Evolutionary conservation across 257 asterid species (phyloP).

Genomic region (Capsicum rhomboideum): DNA sequence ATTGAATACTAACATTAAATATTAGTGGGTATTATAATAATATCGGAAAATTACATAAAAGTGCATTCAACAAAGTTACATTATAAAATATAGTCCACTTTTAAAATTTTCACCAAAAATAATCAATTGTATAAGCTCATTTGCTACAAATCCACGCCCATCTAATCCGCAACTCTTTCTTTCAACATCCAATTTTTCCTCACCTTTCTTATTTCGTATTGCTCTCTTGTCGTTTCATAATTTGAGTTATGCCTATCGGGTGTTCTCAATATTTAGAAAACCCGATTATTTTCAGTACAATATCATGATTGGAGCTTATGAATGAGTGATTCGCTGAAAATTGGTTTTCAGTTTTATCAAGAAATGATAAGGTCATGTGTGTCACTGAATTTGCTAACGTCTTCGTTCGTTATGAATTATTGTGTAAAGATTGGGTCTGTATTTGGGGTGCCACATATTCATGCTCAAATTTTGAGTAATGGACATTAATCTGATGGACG

Average conservation of each 20-base stretch:
- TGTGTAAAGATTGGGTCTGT: slow-evolving; percentile 44
- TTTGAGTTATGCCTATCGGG: slow-evolving; percentile 34
- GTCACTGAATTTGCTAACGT: slow-evolving; percentile 44
- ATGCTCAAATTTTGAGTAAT: slow-evolving; percentile 40
- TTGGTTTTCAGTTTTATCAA: slow-evolving; percentile 39
- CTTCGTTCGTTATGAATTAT: slow-evolving; percentile 50
- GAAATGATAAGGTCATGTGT: slow-evolving; percentile 41
- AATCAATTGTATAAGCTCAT: no score
- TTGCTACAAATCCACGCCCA: slow-evolving; percentile 57
- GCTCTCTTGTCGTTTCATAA: slow-evolving; percentile 48
- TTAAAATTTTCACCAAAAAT: no score
- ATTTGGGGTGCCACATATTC: slow-evolving; percentile 46
- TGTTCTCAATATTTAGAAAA: slow-evolving; percentile 32
- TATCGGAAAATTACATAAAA: no score
- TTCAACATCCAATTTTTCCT: slow-evolving; percentile 41
- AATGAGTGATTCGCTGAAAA: slow-evolving; percentile 26
- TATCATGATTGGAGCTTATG: slow-evolving; percentile 60
- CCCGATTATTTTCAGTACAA: slow-evolving; percentile 47
- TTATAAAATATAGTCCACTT: no score
- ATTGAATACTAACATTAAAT: no score
- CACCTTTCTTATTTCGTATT: slow-evolving; percentile 47
- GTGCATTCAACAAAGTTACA: no score
- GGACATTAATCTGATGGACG: slow-evolving; percentile 46
- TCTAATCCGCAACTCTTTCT: slow-evolving; percentile 43
- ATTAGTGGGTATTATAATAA: no score